These are phyloP conservation scores for Naumovozyma baii DNA, from an alignment of 805 yeast species.

Conservation along the genomic window DNA sequence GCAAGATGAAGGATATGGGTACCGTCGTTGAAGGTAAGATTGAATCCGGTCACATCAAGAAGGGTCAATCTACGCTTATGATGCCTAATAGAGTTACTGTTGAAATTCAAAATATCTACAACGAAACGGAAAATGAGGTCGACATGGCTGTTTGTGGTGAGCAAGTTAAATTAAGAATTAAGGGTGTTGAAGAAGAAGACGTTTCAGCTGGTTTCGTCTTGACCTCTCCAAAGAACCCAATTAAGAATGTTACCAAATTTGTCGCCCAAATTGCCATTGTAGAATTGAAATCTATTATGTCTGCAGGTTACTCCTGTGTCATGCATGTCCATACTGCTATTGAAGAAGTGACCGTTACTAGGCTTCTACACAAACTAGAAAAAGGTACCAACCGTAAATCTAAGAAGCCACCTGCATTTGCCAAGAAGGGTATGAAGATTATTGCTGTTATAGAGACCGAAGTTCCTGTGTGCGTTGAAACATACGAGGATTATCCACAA, in stretches of 20 bases:
- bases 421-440: slow-evolving; percentile 97
- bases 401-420: slow-evolving; percentile 95
- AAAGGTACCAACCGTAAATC: slow-evolving; percentile 95
- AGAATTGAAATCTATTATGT: slow-evolving; percentile 86
- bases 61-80: slow-evolving; percentile 61
- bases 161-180: slow-evolving; percentile 86
- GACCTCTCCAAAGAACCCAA: slow-evolving; percentile 79
- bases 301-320: slow-evolving; percentile 94
- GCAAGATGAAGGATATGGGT: slow-evolving; percentile 95
- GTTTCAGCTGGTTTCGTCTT: slow-evolving; percentile 84
- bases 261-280: slow-evolving; percentile 97
- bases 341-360: slow-evolving; percentile 80
- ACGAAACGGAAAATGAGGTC: slow-evolving; percentile 93
- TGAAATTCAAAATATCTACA: slow-evolving; percentile 80
- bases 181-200: slow-evolving; percentile 97
- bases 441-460: slow-evolving; percentile 82
- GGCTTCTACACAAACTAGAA: slow-evolving; percentile 84
- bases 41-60: slow-evolving; percentile 88
- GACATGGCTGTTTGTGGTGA: slow-evolving; percentile 90
- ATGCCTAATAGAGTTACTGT: slow-evolving; percentile 87
- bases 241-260: slow-evolving; percentile 79
- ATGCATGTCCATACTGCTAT: slow-evolving; percentile 98
- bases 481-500: slow-evolving; percentile 86
- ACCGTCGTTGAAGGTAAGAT: slow-evolving; percentile 97
- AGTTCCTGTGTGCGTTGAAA: slow-evolving; percentile 88